Percentiles rank a stretch among this genome's conserved stretches.
phyloP scores from a whole-genome alignment of 148 eudicot species.

The Dysphania ambrosioides region DNA sequence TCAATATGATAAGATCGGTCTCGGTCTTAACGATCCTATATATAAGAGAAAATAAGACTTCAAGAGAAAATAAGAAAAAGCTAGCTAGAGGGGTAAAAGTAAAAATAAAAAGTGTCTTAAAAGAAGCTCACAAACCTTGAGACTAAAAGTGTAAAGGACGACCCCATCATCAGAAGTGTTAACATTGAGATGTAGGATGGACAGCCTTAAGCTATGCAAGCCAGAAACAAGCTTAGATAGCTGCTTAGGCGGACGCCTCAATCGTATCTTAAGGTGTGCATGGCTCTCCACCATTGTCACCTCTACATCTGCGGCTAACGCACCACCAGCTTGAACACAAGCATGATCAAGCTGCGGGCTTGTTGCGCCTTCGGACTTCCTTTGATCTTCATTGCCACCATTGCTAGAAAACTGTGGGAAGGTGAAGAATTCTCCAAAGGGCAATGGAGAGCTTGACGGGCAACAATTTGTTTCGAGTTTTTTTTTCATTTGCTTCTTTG shows the following conservation, averaged over 20 bases:
- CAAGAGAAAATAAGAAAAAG: neutral
- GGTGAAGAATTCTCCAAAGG: conserved; percentile 50
- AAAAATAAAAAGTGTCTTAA: too few species aligned
- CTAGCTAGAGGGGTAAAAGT: neutral
- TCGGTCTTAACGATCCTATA: too few species aligned
- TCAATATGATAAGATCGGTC: too few species aligned
- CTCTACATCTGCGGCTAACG: conserved; percentile 49
- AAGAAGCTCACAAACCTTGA: conserved; percentile 58
- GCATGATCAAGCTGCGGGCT: neutral
- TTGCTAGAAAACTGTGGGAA: conserved; percentile 50
- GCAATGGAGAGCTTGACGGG: conserved; percentile 15
- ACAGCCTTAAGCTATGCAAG: conserved; percentile 44
- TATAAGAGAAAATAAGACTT: too few species aligned
- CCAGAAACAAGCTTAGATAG: conserved; percentile 53
- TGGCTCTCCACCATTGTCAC: conserved; percentile 70
- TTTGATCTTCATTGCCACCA: neutral
- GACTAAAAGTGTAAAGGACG: conserved; percentile 56
- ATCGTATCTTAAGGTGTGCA: conserved; percentile 56
- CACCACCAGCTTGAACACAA: neutral
- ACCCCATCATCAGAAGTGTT: conserved; percentile 48
- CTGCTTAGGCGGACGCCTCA: conserved; percentile 44
- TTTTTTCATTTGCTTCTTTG: conserved; percentile 26
- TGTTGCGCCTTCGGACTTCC: neutral
- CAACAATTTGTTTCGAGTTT: neutral
- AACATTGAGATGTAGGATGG: conserved; percentile 61